phyloP scores from a whole-genome alignment of 2,329 filamentous ascomycete genomes.

The Thyridium curvatum region DNA sequence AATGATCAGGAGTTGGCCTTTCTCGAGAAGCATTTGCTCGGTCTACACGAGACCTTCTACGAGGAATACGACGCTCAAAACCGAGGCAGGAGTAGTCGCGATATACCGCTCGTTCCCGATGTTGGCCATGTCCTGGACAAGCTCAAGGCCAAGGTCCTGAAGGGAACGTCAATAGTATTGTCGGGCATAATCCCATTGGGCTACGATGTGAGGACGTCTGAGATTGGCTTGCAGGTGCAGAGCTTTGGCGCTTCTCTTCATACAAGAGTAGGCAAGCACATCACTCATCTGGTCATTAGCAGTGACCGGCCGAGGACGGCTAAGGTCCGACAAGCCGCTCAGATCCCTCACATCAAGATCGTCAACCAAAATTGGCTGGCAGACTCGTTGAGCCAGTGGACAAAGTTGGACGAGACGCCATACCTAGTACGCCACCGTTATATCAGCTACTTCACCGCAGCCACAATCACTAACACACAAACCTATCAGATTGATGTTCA shows the following conservation, averaged over 20 bases:
- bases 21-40: slow-evolving; percentile 68
- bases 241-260: slow-evolving; percentile 71
- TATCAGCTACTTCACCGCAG: not conserved
- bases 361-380: slow-evolving; percentile 88
- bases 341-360: slow-evolving; percentile 77
- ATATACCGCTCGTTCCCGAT: slow-evolving; percentile 61
- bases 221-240: slow-evolving; percentile 80
- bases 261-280: slow-evolving; percentile 50
- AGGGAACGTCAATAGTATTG: slow-evolving; percentile 73
- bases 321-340: slow-evolving; percentile 83
- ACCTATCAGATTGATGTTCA: slow-evolving; percentile 55
- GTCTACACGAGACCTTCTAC: slow-evolving; percentile 76
- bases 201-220: slow-evolving; percentile 70
- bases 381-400: slow-evolving; percentile 80
- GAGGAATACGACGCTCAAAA: slow-evolving; percentile 65
- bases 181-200: slow-evolving; percentile 86
- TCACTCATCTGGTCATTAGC: slow-evolving; percentile 71
- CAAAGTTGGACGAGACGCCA: slow-evolving; percentile 67
- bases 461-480: slow-evolving; percentile 1
- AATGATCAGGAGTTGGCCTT: slow-evolving; percentile 77
- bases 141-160: slow-evolving; percentile 72
- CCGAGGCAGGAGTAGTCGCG: not conserved
- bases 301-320: slow-evolving; percentile 71
- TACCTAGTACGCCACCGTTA: slow-evolving; percentile 44
- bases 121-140: slow-evolving; percentile 76